phyloP scores from a whole-genome alignment of 2,329 filamentous ascomycete species.

The Myriosclerotinia scirpicola region DNA sequence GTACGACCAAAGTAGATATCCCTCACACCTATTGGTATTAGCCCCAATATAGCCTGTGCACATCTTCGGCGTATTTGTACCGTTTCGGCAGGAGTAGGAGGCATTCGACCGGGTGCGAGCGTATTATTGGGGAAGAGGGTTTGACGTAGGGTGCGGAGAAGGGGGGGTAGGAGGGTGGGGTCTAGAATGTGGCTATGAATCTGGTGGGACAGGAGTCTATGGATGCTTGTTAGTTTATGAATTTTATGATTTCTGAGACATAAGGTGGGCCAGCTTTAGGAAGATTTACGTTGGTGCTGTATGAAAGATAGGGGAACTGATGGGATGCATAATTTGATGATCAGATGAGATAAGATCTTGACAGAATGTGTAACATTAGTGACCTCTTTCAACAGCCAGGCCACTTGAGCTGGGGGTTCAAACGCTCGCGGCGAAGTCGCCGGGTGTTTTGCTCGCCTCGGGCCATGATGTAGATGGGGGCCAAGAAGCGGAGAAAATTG shows the following conservation, averaged over 20 bases:
- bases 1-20: slow-evolving; percentile 43
- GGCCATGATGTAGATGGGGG: slow-evolving; percentile 18
- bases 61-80: slow-evolving; percentile 64
- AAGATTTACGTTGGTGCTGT: background rate
- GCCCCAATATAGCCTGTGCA: slow-evolving; percentile 56
- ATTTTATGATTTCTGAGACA: background rate
- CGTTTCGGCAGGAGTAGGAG: slow-evolving; percentile 61
- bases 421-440: slow-evolving; percentile 7
- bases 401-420: slow-evolving; percentile 6
- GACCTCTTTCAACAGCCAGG: slow-evolving; percentile 3
- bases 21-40: slow-evolving; percentile 45
- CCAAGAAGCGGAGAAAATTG: slow-evolving; percentile 14
- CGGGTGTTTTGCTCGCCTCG: slow-evolving; percentile 5
- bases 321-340: slow-evolving; percentile 2
- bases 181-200: slow-evolving; percentile 60
- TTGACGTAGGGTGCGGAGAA: slow-evolving; percentile 70
- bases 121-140: slow-evolving; percentile 85
- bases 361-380: background rate
- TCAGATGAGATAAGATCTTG: background rate
- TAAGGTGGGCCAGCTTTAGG: background rate
- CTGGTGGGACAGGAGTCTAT: slow-evolving; percentile 53
- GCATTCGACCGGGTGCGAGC: slow-evolving; percentile 62
- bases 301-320: background rate
- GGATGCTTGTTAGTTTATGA: slow-evolving; percentile 11
- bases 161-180: slow-evolving; percentile 61